Evolutionary conservation across 2,329 filamentous ascomycete genomes (phyloP).

Genomic region (Alternaria ethzedia): DNA sequence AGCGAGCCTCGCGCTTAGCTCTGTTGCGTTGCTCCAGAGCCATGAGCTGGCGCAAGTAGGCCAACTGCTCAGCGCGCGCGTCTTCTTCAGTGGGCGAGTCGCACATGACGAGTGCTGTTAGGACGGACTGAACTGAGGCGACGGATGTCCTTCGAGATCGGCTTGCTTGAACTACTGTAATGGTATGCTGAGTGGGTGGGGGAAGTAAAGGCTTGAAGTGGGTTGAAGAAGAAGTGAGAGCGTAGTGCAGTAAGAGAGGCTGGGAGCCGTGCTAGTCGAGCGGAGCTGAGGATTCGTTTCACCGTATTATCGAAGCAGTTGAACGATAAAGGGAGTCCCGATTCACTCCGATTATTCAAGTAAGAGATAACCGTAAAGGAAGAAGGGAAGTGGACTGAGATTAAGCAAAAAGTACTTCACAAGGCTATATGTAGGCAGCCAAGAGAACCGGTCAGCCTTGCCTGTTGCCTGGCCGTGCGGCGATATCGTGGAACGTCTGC

Average conservation of each 20-base stretch:
- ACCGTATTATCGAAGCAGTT: neutral
- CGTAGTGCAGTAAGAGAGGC: neutral
- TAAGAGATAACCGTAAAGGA: neutral
- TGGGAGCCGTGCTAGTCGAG: neutral
- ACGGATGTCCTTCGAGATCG: neutral
- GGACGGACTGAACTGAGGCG: neutral
- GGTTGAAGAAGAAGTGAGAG: neutral
- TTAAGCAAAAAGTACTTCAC: neutral
- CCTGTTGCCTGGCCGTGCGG: slow-evolving; percentile 11
- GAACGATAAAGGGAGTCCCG: neutral
- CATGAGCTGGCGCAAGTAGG: neutral
- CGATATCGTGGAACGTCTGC: neutral
- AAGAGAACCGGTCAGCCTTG: slow-evolving; percentile 7
- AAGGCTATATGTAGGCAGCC: slow-evolving; percentile 1
- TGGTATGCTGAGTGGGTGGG: neutral
- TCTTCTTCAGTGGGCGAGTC: slow-evolving; percentile 5
- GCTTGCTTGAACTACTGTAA: neutral
- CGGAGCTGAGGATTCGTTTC: neutral
- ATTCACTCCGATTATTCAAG: neutral
- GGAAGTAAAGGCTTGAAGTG: neutral
- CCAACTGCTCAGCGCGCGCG: neutral
- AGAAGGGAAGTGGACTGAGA: neutral
- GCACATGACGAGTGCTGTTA: neutral
- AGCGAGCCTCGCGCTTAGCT: neutral
- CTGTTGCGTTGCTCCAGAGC: neutral